Percentiles rank a stretch among this genome's conserved stretches.
Evolutionary conservation across 441 rosid genomes (phyloP).

Genomic region (Mallotus japonicus): DNA sequence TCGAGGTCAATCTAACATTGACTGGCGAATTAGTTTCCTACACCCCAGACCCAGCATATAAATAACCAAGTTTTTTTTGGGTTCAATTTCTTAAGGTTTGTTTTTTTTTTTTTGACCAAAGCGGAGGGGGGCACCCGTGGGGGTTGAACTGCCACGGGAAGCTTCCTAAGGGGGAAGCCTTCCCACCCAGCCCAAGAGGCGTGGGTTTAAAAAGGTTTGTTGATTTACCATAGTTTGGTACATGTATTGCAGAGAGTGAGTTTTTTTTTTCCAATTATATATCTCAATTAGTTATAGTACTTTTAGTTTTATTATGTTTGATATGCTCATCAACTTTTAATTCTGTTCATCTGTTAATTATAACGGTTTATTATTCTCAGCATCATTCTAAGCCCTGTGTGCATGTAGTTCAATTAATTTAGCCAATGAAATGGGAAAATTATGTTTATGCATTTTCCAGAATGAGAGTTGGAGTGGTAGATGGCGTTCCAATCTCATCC

Average conservation of each 20-base stretch:
- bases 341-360: neutral
- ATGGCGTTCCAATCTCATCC: no score
- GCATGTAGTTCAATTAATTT: neutral
- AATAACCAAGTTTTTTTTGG: no score
- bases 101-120: no score
- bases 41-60: neutral
- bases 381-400: neutral
- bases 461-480: no score
- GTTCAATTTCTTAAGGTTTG: no score
- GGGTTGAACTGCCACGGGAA: no score
- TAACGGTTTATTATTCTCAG: neutral
- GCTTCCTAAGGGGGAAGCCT: no score
- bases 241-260: neutral
- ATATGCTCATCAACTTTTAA: neutral
- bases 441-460: no score
- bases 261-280: neutral
- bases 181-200: no score
- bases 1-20: neutral
- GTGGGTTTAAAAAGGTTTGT: neutral
- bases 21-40: neutral
- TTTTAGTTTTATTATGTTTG: neutral
- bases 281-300: neutral
- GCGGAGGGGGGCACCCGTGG: no score
- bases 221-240: neutral
- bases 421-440: no score